phyloP scores from a whole-genome alignment of 2,329 filamentous ascomycete species.

The Cladosporium sp. region DNA sequence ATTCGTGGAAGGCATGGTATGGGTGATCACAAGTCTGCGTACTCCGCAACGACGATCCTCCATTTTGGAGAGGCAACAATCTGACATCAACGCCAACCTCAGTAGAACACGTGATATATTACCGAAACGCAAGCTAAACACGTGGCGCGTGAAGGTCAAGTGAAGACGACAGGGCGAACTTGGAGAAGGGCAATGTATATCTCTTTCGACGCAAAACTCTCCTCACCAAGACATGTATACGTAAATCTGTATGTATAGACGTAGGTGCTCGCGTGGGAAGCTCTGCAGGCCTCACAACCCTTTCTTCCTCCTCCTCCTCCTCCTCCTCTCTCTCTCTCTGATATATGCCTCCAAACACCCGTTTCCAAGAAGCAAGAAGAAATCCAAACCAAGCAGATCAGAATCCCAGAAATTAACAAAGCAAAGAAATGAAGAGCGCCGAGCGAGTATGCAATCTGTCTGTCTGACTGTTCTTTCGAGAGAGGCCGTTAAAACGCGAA shows the following conservation, averaged over 20 bases:
- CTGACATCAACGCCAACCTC: too few relatives aligned
- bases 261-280: background rate
- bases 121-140: too few relatives aligned
- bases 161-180: too few relatives aligned
- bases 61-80: too few relatives aligned
- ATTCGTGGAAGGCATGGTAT: background rate
- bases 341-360: too few relatives aligned
- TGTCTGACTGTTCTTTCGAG: background rate
- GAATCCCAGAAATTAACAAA: background rate
- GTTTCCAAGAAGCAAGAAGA: background rate
- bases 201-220: background rate
- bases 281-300: too few relatives aligned
- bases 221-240: background rate
- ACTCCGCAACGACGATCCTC: background rate
- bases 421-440: background rate
- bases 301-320: background rate
- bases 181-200: background rate
- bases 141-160: too few relatives aligned
- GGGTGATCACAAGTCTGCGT: background rate
- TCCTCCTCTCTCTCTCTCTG: too few relatives aligned
- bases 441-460: constrained; percentile 11
- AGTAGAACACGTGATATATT: too few relatives aligned
- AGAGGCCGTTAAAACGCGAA: background rate
- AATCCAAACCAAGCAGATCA: background rate
- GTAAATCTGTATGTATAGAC: background rate